phyloP scores from a whole-genome alignment of 345 rosid genomes.

The Cardamine resedifolia region DNA sequence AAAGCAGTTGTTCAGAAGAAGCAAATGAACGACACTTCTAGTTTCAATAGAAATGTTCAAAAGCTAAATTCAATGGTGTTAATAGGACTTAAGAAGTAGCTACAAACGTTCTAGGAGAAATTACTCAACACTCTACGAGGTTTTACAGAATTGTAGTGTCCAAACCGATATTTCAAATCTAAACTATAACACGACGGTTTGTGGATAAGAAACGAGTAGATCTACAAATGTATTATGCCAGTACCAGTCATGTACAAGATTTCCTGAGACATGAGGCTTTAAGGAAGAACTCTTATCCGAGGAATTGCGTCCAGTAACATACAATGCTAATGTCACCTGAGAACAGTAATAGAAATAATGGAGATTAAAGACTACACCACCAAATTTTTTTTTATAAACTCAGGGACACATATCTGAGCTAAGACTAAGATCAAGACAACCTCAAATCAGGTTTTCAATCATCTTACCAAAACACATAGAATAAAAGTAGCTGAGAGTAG shows the following conservation, averaged over 20 bases:
- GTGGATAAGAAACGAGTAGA: slow-evolving; percentile 7
- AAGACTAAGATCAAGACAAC: neutral
- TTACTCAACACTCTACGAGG: neutral
- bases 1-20: slow-evolving; percentile 16
- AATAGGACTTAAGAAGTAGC: neutral
- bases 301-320: slow-evolving; percentile 66
- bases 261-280: slow-evolving; percentile 75
- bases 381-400: neutral
- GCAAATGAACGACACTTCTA: neutral
- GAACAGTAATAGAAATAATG: slow-evolving; percentile 13
- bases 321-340: slow-evolving; percentile 62
- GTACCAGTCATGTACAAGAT: slow-evolving; percentile 79
- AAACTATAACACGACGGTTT: neutral
- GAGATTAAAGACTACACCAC: neutral
- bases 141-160: neutral
- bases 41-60: slow-evolving; percentile 8
- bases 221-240: neutral
- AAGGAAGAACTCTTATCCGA: slow-evolving; percentile 58
- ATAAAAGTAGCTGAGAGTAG: slow-evolving; percentile 73
- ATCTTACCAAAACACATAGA: slow-evolving; percentile 73
- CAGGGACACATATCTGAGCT: neutral
- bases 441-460: neutral
- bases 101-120: neutral
- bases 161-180: too few relatives aligned
- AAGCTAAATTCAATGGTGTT: neutral